Evolutionary conservation across 257 asterid genomes (phyloP).

Genomic region (Solanum piurae): DNA sequence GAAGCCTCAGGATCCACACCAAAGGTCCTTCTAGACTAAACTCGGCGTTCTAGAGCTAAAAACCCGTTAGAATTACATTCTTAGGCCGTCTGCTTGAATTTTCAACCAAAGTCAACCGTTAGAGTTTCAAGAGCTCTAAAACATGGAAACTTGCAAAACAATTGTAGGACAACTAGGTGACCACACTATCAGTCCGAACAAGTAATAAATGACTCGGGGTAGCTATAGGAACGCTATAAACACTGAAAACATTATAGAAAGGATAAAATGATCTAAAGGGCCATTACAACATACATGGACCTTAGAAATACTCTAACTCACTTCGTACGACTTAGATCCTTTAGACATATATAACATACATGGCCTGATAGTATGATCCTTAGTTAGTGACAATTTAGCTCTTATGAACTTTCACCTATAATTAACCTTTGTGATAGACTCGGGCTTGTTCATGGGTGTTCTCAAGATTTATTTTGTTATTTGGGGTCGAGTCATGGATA

Average conservation of each 20-base stretch:
- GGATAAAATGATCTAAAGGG: not conserved
- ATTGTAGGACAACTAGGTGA: not conserved
- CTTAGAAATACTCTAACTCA: not conserved
- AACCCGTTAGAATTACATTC: too few species aligned
- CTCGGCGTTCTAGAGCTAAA: not conserved
- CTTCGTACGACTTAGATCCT: not conserved
- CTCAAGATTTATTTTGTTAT: not conserved
- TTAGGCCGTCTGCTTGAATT: not conserved
- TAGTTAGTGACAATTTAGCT: not conserved
- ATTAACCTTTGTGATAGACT: not conserved
- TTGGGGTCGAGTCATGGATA: not conserved
- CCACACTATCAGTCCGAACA: not conserved
- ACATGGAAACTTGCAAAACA: too few species aligned
- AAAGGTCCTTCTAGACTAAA: not conserved
- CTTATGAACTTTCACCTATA: not conserved
- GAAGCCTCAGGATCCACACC: not conserved
- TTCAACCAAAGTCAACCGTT: not conserved
- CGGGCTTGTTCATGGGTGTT: not conserved
- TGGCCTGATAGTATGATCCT: not conserved
- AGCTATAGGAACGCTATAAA: not conserved
- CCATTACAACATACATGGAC: not conserved
- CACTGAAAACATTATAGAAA: too few species aligned
- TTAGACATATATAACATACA: not conserved
- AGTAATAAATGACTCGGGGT: not conserved
- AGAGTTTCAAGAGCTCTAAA: not conserved